These are phyloP conservation scores for Xerocomellus chrysenteron DNA, from an alignment of 768 basidiomycete genomes.

Conservation along the genomic window DNA sequence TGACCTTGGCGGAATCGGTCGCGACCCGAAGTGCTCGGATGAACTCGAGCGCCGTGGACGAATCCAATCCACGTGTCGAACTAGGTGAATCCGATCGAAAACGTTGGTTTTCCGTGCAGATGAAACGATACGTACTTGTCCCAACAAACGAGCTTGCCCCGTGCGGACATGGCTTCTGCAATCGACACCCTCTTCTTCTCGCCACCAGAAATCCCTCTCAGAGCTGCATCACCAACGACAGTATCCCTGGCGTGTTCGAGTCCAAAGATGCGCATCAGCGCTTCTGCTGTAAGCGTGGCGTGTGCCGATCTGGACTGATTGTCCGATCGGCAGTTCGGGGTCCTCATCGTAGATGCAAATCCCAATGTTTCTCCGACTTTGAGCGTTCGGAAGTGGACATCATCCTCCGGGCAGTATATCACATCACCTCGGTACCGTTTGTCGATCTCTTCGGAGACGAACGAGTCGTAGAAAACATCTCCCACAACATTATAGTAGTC, in stretches of 20 bases:
- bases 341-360: conserved; percentile 54
- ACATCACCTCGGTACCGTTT: conserved; percentile 49
- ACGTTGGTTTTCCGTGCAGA: no score
- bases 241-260: no score
- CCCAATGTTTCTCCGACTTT: conserved; percentile 47
- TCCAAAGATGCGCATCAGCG: no score
- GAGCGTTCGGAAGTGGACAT: conserved; percentile 32
- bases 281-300: no score
- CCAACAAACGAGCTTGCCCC: no score
- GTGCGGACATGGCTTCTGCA: no score
- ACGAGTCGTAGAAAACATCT: conserved; percentile 46
- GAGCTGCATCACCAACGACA: no score
- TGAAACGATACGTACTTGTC: no score
- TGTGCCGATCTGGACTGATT: not conserved
- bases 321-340: conserved; percentile 31
- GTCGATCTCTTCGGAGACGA: conserved; percentile 43
- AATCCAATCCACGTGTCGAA: conserved; percentile 63
- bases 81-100: conserved; percentile 45
- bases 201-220: no score
- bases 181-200: no score
- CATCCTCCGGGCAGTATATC: conserved; percentile 37
- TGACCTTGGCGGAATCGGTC: conserved; percentile 51
- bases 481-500: conserved; percentile 43
- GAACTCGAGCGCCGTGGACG: conserved; percentile 73
- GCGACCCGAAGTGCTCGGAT: conserved; percentile 62